Base-by-base conservation (phyloP, 179 eudicot genomes). In the Camellia oleifera region DNA sequence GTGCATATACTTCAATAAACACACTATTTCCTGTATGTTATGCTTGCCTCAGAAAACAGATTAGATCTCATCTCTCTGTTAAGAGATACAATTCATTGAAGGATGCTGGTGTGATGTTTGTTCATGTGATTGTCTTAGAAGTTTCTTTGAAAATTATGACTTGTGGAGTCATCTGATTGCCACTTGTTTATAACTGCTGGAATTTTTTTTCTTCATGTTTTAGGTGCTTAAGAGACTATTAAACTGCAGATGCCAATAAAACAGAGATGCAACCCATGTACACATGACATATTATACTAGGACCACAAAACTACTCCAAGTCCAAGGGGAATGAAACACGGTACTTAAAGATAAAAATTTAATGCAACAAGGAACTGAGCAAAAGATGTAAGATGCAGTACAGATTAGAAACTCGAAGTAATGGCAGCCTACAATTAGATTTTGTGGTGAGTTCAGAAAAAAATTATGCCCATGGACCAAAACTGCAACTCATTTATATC, bases 21-120 rank as follows among this genome's bases (percentile, higher is more conserved):
- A 32, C 40, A 1, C 40, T 32, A 32, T 32, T 32, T 32, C 40
- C 40, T 32, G 40, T 32, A 32, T 32, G 40, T 69, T 17, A 44
- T 69, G 23, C 54, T 69, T 69, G 73, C 73, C 14, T 69, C 73
- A 18, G 3, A 44, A 69, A 45, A 69, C 26, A 46, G 52, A 69
- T n/a, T 48, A 13, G 46, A n/a, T 48, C 74, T 46, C 40, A 32
- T 32, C 40, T 32, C 40, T 32, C 11, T 46, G 15, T 70, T 17
- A 46, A 48, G 11, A n/a, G 56, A 70, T 70, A 13, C 74, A 42
- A 45, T n/a, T 6, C 53, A 46, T 45, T 70, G 26, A 70, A 20
- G 57, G 54, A 46, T 20, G 17, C n/a, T 50, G 44, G 44, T 46
- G 56, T 70, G 56, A 8, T 48, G 23, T 70, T 70, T 70, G 3